Base-by-base conservation (phyloP, 2,329 filamentous ascomycete species). In the Colletotrichum sansevieriae region DNA sequence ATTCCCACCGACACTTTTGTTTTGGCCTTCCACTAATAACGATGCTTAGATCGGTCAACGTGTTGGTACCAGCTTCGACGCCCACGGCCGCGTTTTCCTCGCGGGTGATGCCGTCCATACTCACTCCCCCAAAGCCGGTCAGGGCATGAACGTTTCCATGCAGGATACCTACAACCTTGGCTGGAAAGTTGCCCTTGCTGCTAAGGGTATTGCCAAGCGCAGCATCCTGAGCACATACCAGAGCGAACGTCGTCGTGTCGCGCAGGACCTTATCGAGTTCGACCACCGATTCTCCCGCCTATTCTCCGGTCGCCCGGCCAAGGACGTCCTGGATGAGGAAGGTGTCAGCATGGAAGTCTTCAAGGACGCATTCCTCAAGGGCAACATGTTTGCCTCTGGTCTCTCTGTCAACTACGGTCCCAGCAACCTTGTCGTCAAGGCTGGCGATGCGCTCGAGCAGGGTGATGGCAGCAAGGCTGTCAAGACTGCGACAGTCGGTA, bases 81-180 rank as follows among this genome's bases (percentile, higher is more conserved):
- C 82, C 7, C 78, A 81, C 12, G 83, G 86, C 25, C 84, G 90
- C 4, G 83, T 94, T 10, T 94, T 94, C 75, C 82, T 93, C 4
- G 89, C 90, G 0, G 91, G 91, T 2, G 91, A 92, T 76, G 90
- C 89, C 1, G 86, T 87, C 1, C 83, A 85, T 72, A 87, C 84
- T 1, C 83, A 85, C 71, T 75, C 73, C 8, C 89, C 89, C 20
- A 91, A 91, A 74, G 89, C 88, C 0, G 89, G 89, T 2, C 90
- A 92, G 74, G 90, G 91, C 12, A 92, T 92, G 90, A 93, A 93
- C 72, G 87, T 91, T 2, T 87, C 83, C 35, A 91, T 93, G 87
- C 90, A 91, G 72, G 91, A 93, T 75, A 78, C 82, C 0, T 87
- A 83, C 74, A 88, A 88, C 61, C 82, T 88, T 0, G 86, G 84